Percentiles rank a stretch among this genome's conserved stretches.
Evolutionary conservation across 108 stramenopile species (phyloP).

Genomic region (Fragilaria crotonensis): DNA sequence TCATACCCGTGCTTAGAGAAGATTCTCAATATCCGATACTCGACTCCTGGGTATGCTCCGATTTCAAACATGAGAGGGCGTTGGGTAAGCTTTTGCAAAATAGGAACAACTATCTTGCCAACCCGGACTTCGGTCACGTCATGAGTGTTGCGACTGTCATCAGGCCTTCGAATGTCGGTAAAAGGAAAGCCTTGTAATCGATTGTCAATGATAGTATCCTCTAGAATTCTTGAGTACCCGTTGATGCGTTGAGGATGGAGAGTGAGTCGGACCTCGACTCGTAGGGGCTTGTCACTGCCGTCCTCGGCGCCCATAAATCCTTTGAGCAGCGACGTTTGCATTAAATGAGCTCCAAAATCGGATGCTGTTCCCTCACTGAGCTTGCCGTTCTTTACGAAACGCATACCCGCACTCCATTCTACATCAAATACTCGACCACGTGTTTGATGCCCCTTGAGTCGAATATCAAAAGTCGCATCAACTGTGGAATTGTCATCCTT

Average conservation of each 20-base stretch:
- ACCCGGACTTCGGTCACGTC: conserved; percentile 20
- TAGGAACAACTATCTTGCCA: conserved; percentile 39
- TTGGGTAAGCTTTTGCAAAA: conserved; percentile 19
- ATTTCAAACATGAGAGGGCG: conserved; percentile 36
- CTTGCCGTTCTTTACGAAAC: conserved; percentile 21
- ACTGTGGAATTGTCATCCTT: conserved; percentile 5
- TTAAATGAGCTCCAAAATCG: conserved; percentile 38
- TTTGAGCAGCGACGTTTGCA: conserved; percentile 29
- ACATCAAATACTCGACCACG: conserved; percentile 26
- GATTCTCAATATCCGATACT: conserved; percentile 42
- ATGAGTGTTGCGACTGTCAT: conserved; percentile 10
- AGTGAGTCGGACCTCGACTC: conserved; percentile 12
- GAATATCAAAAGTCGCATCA: conserved; percentile 35
- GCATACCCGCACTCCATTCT: conserved; percentile 45
- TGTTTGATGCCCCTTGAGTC: conserved; percentile 29
- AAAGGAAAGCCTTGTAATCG: not conserved
- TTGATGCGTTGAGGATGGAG: conserved; percentile 18
- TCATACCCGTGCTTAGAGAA: conserved; percentile 17
- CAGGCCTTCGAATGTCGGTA: conserved; percentile 4
- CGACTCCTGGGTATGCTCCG: conserved; percentile 49
- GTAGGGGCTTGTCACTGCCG: not conserved
- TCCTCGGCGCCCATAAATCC: conserved; percentile 23
- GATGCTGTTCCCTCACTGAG: conserved; percentile 21
- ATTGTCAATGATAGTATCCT: not conserved
- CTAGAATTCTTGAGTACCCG: not conserved